Evolutionary conservation across 306 rosid species (phyloP).

Genomic region (Morella rubra): DNA sequence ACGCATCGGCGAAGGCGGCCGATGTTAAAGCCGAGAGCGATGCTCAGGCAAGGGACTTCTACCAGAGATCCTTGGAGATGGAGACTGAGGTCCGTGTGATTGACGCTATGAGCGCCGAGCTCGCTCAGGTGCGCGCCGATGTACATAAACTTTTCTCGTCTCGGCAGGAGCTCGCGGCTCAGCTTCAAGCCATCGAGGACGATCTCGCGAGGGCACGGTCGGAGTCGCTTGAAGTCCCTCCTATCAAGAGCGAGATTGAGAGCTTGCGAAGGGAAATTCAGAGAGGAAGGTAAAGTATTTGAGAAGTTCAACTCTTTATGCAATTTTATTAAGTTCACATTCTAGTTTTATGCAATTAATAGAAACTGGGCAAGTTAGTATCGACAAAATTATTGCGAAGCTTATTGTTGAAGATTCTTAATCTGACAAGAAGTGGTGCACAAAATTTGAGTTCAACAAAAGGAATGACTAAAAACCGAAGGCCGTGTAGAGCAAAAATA

Average conservation of each 20-base stretch:
- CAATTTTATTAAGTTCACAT: background rate
- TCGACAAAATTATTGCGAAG: background rate
- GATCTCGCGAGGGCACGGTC: conserved; percentile 41
- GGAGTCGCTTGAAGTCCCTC: conserved; percentile 43
- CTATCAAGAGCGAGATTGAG: conserved; percentile 56
- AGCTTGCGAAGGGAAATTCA: conserved; percentile 58
- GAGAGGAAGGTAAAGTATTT: conserved; percentile 65
- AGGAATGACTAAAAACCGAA: background rate
- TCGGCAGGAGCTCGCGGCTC: conserved; percentile 48
- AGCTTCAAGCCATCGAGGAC: conserved; percentile 46
- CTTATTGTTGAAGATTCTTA: background rate
- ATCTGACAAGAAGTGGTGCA: background rate
- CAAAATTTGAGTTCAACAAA: background rate
- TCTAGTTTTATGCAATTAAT: background rate
- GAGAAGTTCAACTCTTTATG: conserved; percentile 3
- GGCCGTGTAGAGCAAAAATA: too few species aligned
- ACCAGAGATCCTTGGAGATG: conserved; percentile 65
- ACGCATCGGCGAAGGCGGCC: conserved; percentile 47
- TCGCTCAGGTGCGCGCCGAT: conserved; percentile 57
- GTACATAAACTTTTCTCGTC: conserved; percentile 37
- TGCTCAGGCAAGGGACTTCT: conserved; percentile 64
- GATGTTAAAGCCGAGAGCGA: conserved; percentile 63
- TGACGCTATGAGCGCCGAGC: conserved; percentile 55
- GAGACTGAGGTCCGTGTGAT: conserved; percentile 68
- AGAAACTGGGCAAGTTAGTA: background rate